Percentiles rank a stretch among this genome's conserved stretches.
Evolutionary conservation across 176 grass and related monocot genomes (phyloP).

Genomic region (Saccharum spontaneum): DNA sequence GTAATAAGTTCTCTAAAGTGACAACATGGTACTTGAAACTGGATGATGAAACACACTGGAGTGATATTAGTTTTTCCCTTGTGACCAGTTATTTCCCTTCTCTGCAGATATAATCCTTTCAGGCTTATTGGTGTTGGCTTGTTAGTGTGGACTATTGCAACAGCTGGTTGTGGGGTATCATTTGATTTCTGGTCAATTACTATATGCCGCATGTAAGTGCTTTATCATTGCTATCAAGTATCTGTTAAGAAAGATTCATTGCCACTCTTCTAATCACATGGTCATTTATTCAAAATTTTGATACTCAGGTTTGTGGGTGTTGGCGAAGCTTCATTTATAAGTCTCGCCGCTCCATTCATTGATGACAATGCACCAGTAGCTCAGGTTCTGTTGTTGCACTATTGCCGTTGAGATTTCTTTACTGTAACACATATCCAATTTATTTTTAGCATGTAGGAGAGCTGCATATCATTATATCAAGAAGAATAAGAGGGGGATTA

Average conservation of each 20-base stretch:
- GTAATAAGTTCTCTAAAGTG: not conserved
- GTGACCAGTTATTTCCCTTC: conserved; percentile 4
- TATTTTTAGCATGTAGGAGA: not conserved
- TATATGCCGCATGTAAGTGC: conserved; percentile 89
- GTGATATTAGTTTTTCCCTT: conserved; percentile 3
- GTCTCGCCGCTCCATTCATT: conserved; percentile 96
- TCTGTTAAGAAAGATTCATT: not conserved
- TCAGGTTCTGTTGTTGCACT: conserved; percentile 57
- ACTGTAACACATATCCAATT: not conserved
- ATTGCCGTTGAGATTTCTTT: conserved; percentile 17
- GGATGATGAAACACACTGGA: not conserved
- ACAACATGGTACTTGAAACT: not conserved
- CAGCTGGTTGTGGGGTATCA: conserved; percentile 88
- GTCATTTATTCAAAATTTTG: conserved; percentile 15
- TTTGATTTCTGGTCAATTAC: conserved; percentile 99
- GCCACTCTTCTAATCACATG: conserved; percentile 13
- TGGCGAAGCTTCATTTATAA: conserved; percentile 99
- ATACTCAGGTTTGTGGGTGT: conserved; percentile 95
- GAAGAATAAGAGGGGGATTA: too few relatives aligned
- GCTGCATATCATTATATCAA: too few relatives aligned
- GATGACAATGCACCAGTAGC: conserved; percentile 90
- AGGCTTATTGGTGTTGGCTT: conserved; percentile 95
- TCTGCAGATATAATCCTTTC: conserved; percentile 91
- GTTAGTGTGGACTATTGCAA: conserved; percentile 93
- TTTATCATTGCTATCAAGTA: conserved; percentile 15